These are phyloP conservation scores for Gigaspora rosea DNA, from an alignment of 192 early-diverging fungal genomes.

Conservation along the genomic window DNA sequence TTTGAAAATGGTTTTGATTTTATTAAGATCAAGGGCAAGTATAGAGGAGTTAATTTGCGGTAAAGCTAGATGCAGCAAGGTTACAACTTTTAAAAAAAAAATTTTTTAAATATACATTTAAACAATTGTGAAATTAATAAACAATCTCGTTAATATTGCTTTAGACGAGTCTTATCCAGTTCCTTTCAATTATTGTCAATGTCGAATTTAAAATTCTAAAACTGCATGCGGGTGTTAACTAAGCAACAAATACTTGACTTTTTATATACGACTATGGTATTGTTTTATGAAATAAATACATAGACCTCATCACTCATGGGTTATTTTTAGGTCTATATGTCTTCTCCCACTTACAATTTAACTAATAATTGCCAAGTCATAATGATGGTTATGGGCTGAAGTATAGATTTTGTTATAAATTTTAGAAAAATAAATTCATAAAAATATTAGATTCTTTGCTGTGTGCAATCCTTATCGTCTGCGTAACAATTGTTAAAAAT, in stretches of 20 bases:
- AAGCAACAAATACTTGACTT: conserved; percentile 24
- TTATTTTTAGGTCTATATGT: too few species aligned
- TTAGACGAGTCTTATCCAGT: conserved; percentile 29
- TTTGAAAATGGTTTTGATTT: conserved; percentile 27
- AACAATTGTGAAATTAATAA: background rate
- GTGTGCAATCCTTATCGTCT: too few species aligned
- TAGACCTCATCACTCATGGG: too few species aligned
- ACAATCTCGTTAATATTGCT: background rate
- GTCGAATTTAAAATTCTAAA: background rate
- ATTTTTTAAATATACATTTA: background rate
- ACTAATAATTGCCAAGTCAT: too few species aligned
- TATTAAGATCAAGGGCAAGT: conserved; percentile 19
- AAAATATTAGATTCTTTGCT: too few species aligned
- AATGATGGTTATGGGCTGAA: too few species aligned
- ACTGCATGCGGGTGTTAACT: conserved; percentile 20
- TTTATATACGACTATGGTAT: background rate
- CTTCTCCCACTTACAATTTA: too few species aligned
- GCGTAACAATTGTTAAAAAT: too few species aligned
- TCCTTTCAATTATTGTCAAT: conserved; percentile 5
- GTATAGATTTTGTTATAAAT: too few species aligned
- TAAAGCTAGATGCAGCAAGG: conserved; percentile 32
- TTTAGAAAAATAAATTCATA: too few species aligned
- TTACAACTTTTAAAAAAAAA: background rate
- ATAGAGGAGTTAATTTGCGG: conserved; percentile 20
- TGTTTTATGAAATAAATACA: too few species aligned